Conservation (phyloP, 2,329 filamentous ascomycete species). For the Chrysoporthe puriensis region DNA sequence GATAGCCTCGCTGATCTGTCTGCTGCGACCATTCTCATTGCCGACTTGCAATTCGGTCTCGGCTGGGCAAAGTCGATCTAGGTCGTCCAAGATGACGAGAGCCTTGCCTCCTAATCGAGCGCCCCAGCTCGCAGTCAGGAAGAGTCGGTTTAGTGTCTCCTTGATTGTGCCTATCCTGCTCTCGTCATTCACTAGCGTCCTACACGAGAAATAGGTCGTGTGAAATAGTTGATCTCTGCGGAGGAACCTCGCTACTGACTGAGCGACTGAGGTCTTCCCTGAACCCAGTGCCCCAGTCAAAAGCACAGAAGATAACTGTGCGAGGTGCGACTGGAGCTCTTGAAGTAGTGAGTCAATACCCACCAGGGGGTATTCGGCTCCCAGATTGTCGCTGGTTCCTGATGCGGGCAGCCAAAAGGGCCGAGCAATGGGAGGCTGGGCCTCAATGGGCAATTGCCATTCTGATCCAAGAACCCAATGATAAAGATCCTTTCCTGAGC, state of each 20-base stretch:
- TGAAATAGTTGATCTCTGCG: conserved; percentile 77
- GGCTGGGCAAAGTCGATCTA: conserved; percentile 89
- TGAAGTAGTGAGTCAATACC: conserved; percentile 80
- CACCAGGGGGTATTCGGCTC: conserved; percentile 61
- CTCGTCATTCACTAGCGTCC: conserved; percentile 87
- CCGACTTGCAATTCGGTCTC: conserved; percentile 95
- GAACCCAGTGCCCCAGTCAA: conserved; percentile 87
- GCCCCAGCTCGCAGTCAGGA: conserved; percentile 90
- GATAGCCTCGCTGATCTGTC: conserved; percentile 88
- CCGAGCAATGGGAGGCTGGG: conserved; percentile 73
- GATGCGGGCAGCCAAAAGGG: conserved; percentile 59
- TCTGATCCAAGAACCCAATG: conserved; percentile 82
- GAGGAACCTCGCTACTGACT: conserved; percentile 74
- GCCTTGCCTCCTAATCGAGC: conserved; percentile 82
- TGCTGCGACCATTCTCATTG: conserved; percentile 89
- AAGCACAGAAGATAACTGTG: conserved; percentile 85
- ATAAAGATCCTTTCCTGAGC: conserved; percentile 50
- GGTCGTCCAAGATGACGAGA: conserved; percentile 86
- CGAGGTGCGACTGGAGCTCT: conserved; percentile 74
- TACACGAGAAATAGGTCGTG: conserved; percentile 83
- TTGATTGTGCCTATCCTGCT: conserved; percentile 88
- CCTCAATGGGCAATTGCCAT: conserved; percentile 70
- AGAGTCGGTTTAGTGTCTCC: conserved; percentile 80
- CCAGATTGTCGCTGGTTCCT: conserved; percentile 39
- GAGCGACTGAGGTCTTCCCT: conserved; percentile 83